Conservation (phyloP, 2,329 filamentous ascomycete species). For the Nannizziopsis arthrosporioides region DNA sequence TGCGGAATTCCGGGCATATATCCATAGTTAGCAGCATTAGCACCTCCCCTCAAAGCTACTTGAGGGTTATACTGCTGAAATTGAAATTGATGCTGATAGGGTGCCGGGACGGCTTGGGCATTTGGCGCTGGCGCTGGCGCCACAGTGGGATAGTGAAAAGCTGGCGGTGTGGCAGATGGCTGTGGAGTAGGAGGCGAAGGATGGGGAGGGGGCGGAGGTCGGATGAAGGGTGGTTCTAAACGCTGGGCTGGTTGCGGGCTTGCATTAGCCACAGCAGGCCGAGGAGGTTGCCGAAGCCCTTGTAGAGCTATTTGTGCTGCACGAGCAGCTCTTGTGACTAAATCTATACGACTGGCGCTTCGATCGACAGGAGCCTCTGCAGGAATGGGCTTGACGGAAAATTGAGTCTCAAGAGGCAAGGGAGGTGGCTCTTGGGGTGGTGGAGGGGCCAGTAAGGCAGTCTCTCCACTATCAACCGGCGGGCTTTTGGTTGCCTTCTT, state of each 20-base stretch:
- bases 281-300: constrained; percentile 26
- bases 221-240: constrained; percentile 19
- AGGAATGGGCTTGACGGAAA: constrained; percentile 29
- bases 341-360: constrained; percentile 32
- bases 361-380: constrained; percentile 31
- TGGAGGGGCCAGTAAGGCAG: constrained; percentile 1
- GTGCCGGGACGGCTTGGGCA: constrained; percentile 53
- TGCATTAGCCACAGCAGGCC: constrained; percentile 20
- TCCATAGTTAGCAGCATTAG: constrained; percentile 30
- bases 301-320: constrained; percentile 39
- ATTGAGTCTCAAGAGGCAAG: constrained; percentile 33
- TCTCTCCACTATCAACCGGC: constrained; percentile 24
- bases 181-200: constrained; percentile 10
- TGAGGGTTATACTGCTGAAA: constrained; percentile 34
- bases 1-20: constrained; percentile 38
- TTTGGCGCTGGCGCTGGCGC: constrained; percentile 63
- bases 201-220: constrained; percentile 5
- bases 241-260: constrained; percentile 26
- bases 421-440: constrained; percentile 24
- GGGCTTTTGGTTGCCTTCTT: constrained; percentile 32
- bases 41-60: constrained; percentile 23
- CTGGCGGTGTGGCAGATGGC: constrained; percentile 11
- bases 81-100: constrained; percentile 32
- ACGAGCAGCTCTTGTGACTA: constrained; percentile 38
- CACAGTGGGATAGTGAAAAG: constrained; percentile 21